Percentiles rank a stretch among this genome's conserved stretches.
Evolutionary conservation across 1,284 basidiomycete genomes (phyloP).

Genomic region (Tilletia indica): DNA sequence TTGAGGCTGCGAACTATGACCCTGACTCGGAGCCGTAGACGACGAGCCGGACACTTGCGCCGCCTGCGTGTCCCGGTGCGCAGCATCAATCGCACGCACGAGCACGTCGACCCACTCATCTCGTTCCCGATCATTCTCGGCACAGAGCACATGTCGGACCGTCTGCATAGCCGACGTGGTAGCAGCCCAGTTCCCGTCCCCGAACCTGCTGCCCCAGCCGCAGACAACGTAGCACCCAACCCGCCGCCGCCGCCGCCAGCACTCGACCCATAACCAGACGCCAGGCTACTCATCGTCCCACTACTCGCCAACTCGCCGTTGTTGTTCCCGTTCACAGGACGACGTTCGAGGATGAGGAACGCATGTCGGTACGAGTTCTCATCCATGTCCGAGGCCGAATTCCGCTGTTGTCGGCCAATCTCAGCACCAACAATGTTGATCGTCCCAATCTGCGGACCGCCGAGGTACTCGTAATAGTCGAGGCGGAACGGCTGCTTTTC

Average conservation of each 20-base stretch:
- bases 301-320: constrained; percentile 11
- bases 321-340: constrained; percentile 57
- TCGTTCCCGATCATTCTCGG: constrained; percentile 86
- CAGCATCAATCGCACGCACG: constrained; percentile 55
- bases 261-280: not conserved
- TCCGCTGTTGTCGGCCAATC: constrained; percentile 69
- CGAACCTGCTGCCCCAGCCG: constrained; percentile 57
- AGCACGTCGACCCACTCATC: constrained; percentile 94
- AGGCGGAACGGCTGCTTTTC: constrained; percentile 59
- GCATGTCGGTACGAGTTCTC: constrained; percentile 94
- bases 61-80: constrained; percentile 23
- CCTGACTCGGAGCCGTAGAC: not conserved
- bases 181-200: constrained; percentile 20
- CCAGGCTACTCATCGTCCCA: constrained; percentile 11
- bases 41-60: not conserved
- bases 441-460: constrained; percentile 82
- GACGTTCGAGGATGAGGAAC: constrained; percentile 88
- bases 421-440: constrained; percentile 82
- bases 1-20: not conserved
- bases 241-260: not conserved
- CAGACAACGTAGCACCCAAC: constrained; percentile 37
- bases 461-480: constrained; percentile 80
- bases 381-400: constrained; percentile 60
- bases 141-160: constrained; percentile 86
- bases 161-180: constrained; percentile 60